Evolutionary conservation across 1,139 yeast species (phyloP).

Genomic region (Yamadazyma songkhlaensis): DNA sequence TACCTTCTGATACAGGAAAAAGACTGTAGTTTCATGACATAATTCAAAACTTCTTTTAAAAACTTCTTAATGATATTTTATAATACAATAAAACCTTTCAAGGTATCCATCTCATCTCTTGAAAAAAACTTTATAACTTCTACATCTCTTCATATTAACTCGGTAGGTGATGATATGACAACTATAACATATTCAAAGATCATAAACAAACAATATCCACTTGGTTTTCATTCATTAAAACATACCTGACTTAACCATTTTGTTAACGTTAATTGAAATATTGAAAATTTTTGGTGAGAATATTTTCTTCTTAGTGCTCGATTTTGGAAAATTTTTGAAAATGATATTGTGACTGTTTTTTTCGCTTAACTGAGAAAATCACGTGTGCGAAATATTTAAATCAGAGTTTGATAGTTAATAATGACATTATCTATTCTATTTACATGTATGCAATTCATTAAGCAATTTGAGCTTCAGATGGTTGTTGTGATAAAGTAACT

Average conservation of each 20-base stretch:
- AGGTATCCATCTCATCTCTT: conserved; percentile 1
- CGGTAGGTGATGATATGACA: no score
- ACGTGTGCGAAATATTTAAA: conserved; percentile 1
- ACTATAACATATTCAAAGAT: no score
- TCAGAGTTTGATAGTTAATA: not conserved
- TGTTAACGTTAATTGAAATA: conserved; percentile 15
- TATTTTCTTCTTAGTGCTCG: conserved; percentile 4
- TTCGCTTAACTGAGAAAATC: conserved; percentile 2
- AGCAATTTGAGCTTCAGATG: not conserved
- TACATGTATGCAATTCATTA: conserved; percentile 3
- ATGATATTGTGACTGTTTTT: conserved; percentile 7
- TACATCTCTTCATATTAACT: not conserved
- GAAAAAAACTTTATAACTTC: not conserved
- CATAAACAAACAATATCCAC: not conserved
- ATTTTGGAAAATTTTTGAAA: conserved; percentile 4
- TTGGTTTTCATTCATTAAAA: conserved; percentile 12
- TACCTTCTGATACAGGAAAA: no score
- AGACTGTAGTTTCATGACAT: no score
- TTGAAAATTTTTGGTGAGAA: conserved; percentile 15
- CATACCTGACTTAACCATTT: conserved; percentile 68
- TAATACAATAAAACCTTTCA: no score
- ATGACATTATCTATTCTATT: conserved; percentile 4
- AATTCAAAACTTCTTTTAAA: not conserved
- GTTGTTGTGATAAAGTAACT: not conserved
- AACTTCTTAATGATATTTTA: no score